These are phyloP conservation scores for Fusarium papillatum DNA, from an alignment of 2,329 filamentous ascomycete genomes.

Conservation along the genomic window DNA sequence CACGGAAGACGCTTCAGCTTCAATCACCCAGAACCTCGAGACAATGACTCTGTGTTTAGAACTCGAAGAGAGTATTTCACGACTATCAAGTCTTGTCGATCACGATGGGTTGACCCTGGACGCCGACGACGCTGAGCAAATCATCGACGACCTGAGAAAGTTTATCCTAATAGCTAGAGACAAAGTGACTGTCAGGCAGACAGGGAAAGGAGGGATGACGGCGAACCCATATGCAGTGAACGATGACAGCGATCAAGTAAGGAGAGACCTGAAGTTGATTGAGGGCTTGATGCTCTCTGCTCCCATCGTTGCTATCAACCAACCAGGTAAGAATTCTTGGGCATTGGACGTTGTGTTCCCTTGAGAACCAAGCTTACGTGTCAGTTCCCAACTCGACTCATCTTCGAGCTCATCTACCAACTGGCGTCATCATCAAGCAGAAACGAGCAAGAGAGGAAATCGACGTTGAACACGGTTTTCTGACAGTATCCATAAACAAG, in stretches of 20 bases:
- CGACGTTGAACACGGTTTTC: neutral
- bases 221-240: neutral
- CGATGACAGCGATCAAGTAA: neutral
- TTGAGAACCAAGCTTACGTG: neutral
- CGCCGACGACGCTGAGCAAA: slow-evolving; percentile 29
- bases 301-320: slow-evolving; percentile 12
- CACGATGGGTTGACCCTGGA: slow-evolving; percentile 15
- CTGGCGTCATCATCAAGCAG: slow-evolving; percentile 21
- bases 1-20: neutral
- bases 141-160: slow-evolving; percentile 25
- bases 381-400: neutral
- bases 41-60: slow-evolving; percentile 21
- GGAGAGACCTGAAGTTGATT: slow-evolving; percentile 13
- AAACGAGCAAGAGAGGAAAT: slow-evolving; percentile 28
- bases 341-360: no score
- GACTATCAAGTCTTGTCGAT: slow-evolving; percentile 9
- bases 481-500: slow-evolving; percentile 25
- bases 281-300: slow-evolving; percentile 17
- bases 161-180: slow-evolving; percentile 17
- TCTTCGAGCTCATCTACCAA: slow-evolving; percentile 1
- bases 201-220: fast-evolving
- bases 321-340: neutral
- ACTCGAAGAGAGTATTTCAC: slow-evolving; percentile 24
- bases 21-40: neutral
- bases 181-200: neutral